Percentiles rank a stretch among this genome's conserved stretches.
These are phyloP conservation scores for Trichopus zeylanicus DNA, from an alignment of 116 monocot genomes.

Conservation along the genomic window DNA sequence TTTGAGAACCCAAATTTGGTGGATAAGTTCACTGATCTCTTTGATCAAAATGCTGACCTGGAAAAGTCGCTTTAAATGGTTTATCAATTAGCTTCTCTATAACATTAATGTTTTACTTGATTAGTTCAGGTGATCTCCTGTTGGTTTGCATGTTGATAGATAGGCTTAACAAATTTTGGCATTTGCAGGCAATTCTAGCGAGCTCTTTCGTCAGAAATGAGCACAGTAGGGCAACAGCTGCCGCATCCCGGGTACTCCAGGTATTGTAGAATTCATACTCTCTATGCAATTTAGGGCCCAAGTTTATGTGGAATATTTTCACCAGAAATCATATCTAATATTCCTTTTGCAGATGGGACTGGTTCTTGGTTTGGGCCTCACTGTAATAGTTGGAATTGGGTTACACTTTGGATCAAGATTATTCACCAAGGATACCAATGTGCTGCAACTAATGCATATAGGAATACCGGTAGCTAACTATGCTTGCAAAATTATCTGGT, in stretches of 20 bases:
- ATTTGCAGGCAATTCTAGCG: conserved; percentile 60
- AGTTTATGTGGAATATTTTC: too few species aligned
- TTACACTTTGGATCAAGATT: conserved; percentile 45
- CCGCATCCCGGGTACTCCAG: conserved; percentile 76
- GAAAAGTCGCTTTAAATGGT: too few species aligned
- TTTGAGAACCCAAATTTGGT: too few species aligned
- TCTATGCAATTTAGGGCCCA: neutral
- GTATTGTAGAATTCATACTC: conserved; percentile 13
- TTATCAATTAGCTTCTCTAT: too few species aligned
- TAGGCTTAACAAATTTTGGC: neutral
- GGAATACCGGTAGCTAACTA: conserved; percentile 86
- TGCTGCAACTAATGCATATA: conserved; percentile 53
- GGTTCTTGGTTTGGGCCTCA: conserved; percentile 51
- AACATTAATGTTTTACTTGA: too few species aligned
- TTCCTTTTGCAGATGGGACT: conserved; percentile 38
- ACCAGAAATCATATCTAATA: too few species aligned
- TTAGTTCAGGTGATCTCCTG: neutral
- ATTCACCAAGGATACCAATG: conserved; percentile 59
- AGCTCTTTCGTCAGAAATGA: conserved; percentile 65
- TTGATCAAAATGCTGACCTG: too few species aligned
- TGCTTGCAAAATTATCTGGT: too few species aligned
- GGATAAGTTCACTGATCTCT: too few species aligned
- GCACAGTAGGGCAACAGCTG: conserved; percentile 23
- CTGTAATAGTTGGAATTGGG: conserved; percentile 40
- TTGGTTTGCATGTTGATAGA: neutral